These are phyloP conservation scores for Phytopythium litorale DNA, from an alignment of 352 stramenopile genomes.

Conservation along the genomic window DNA sequence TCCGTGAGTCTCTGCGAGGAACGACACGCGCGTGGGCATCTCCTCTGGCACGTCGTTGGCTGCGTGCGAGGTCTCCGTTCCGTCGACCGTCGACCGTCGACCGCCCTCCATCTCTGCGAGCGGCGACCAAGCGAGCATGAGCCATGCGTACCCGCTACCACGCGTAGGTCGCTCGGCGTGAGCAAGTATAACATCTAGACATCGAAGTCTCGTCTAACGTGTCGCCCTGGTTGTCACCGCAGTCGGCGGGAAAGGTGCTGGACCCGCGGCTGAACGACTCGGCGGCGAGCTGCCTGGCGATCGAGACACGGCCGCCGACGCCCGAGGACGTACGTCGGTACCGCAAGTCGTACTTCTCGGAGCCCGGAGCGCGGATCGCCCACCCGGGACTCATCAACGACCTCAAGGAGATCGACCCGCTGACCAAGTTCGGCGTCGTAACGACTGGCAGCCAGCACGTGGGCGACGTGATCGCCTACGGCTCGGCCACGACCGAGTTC, in stretches of 20 bases:
- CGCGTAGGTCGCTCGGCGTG: constrained; percentile 12
- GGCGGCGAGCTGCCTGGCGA: constrained; percentile 47
- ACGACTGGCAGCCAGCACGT: constrained; percentile 74
- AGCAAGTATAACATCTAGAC: not conserved
- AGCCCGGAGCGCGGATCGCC: constrained; percentile 66
- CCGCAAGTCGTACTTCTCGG: constrained; percentile 83
- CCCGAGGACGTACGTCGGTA: constrained; percentile 70
- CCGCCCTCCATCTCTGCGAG: not conserved
- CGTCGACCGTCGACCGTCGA: too few relatives aligned
- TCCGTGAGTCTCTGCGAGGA: not conserved
- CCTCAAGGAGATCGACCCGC: constrained; percentile 55
- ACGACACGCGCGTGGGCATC: too few relatives aligned
- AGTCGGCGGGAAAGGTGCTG: constrained; percentile 44
- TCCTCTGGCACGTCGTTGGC: too few relatives aligned
- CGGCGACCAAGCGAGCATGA: constrained; percentile 9
- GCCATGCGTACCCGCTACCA: constrained; percentile 18
- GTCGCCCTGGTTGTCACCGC: not conserved
- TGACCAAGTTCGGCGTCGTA: constrained; percentile 60
- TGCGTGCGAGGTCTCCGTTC: too few relatives aligned
- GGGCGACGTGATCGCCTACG: constrained; percentile 45
- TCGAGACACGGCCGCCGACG: constrained; percentile 55
- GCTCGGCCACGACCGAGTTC: constrained; percentile 40
- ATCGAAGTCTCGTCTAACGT: too few relatives aligned
- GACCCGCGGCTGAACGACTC: constrained; percentile 34
- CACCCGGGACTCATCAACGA: constrained; percentile 81